Evolutionary conservation across 2,329 filamentous ascomycete genomes (phyloP), one percentile per base, ranked within the genome.

Genomic region (Pseudogymnoascus sp.): DNA sequence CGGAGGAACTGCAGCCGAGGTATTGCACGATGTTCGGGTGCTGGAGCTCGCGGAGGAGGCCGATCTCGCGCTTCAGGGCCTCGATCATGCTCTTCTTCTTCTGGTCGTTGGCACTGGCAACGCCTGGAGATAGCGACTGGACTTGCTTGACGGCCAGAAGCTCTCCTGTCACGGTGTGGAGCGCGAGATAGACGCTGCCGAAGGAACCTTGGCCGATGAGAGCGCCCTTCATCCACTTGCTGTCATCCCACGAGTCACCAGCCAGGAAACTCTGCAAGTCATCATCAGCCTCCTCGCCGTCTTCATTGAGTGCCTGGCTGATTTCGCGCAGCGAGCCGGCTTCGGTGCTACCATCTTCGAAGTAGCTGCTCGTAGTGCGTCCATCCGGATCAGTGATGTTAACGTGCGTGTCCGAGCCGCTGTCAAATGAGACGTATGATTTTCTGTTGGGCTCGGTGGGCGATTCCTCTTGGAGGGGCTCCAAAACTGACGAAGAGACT

Each of bases 211-310:
- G 92, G 34, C 95, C 95, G 68, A 99, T 99, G 66, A 97, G 82
- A 34, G 93, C 93, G 72, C 95, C 95, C 80, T 97, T 97, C 92
- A 99, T 97, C 90, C 96, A 99, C 76, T 96, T 96, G 78, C 93
- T 90, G 66, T 96, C 93, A 68, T 96, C 93, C 87, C 95, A 97
- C 7, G 91, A 96, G 73, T 97, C 91, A 67, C 91, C 91, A 36
- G 91, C 87, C 42, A 97, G 82, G 80, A 97, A 97, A 72, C 93
- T 93, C 69, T 89, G 86, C 21, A 97, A 82, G 70, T 95, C 93
- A 72, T 93, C 90, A 70, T 97, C 93, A 5, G 87, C 86, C 70
- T 96, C 95, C 73, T 97, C 93, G 36, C 92, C 93, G 71, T 97
- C 93, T 69, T 96, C 90, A 14, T 89, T 89, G 40, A 97, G 84